phyloP scores from a whole-genome alignment of 2,329 filamentous ascomycete species.

The Talaromyces sp. region DNA sequence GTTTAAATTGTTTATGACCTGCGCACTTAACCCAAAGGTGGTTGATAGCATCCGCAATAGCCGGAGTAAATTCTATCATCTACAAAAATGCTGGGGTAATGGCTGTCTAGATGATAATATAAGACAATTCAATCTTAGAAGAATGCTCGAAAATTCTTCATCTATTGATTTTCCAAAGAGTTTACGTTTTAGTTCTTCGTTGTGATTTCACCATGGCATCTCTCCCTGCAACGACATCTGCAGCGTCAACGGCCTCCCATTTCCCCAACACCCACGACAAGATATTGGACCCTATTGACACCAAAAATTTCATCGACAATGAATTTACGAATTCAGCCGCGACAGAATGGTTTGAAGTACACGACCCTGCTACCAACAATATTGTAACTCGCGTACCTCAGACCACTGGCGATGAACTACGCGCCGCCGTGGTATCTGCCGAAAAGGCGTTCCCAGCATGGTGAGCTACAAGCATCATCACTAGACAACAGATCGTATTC shows the following conservation, averaged over 20 bases:
- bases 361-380: slow-evolving; percentile 64
- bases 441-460: slow-evolving; percentile 60
- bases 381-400: slow-evolving; percentile 63
- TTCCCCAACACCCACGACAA: not conserved
- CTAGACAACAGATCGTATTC: slow-evolving; percentile 62
- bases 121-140: not conserved
- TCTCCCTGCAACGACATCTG: not conserved
- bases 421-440: slow-evolving; percentile 55
- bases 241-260: not conserved
- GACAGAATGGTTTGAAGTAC: slow-evolving; percentile 57
- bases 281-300: not conserved
- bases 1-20: too few relatives aligned
- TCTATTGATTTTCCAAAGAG: not conserved
- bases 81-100: not conserved
- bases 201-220: slow-evolving; percentile 13
- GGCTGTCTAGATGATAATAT: not conserved
- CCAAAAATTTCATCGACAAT: slow-evolving; percentile 1
- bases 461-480: slow-evolving; percentile 56
- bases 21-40: not conserved
- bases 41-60: not conserved
- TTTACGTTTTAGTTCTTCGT: slow-evolving; percentile 14
- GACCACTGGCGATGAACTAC: slow-evolving; percentile 58
- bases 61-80: not conserved
- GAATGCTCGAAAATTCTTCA: not conserved
- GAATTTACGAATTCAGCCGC: not conserved